phyloP scores from a whole-genome alignment of 495 filamentous ascomycete genomes.

The Neurospora sp. region DNA sequence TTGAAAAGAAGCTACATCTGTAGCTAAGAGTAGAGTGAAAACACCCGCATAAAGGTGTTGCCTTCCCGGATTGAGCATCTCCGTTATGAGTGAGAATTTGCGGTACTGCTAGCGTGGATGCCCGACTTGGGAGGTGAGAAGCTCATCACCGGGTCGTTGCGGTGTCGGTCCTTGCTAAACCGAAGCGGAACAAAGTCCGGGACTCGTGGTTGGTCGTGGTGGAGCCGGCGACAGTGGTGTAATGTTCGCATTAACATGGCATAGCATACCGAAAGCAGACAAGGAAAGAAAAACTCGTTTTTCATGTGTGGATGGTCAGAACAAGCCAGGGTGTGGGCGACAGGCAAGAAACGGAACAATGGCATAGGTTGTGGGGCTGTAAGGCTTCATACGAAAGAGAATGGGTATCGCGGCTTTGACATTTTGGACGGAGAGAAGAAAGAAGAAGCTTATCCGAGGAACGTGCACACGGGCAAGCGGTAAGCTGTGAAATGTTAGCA shows the following conservation, averaged over 20 bases:
- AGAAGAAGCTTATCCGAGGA: slow-evolving; percentile 39
- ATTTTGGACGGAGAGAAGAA: background rate
- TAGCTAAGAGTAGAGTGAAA: too few relatives aligned
- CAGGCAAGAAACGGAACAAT: background rate
- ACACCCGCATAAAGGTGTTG: too few relatives aligned
- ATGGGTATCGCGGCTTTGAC: background rate
- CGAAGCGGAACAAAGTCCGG: background rate
- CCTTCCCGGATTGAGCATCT: too few relatives aligned
- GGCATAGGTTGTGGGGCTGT: background rate
- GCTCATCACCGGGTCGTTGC: background rate
- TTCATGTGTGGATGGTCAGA: background rate
- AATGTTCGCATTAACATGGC: background rate
- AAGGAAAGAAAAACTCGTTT: background rate
- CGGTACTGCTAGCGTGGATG: background rate
- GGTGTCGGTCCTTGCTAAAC: background rate
- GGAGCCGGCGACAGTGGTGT: background rate
- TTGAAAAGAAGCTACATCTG: too few relatives aligned
- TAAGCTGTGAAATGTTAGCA: slow-evolving; percentile 29
- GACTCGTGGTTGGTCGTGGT: background rate
- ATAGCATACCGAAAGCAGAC: background rate
- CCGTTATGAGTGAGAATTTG: too few relatives aligned
- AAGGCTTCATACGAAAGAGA: background rate
- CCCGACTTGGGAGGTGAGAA: background rate
- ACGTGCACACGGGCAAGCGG: slow-evolving; percentile 44
- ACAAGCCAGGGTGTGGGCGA: background rate